Percentiles rank a stretch among this genome's conserved stretches.
These are phyloP conservation scores for Mycena pura DNA, from an alignment of 768 basidiomycete species.

Conservation along the genomic window DNA sequence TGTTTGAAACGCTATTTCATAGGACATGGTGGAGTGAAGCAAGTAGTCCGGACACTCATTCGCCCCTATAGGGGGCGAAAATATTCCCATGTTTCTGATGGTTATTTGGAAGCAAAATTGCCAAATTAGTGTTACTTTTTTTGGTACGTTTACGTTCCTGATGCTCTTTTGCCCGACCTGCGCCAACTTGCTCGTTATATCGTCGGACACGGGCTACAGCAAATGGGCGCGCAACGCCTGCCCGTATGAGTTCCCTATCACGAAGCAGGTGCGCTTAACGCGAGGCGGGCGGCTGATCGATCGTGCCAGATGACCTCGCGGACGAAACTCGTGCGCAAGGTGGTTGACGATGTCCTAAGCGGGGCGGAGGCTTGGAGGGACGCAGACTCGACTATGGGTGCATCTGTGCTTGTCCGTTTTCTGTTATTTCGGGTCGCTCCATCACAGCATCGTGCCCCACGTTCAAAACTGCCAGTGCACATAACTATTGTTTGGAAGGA, in stretches of 20 bases:
- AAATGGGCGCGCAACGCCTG: constrained; percentile 95
- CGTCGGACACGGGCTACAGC: constrained; percentile 79
- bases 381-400: constrained; percentile 88
- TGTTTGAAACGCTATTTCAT: too few species aligned
- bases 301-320: constrained; percentile 94
- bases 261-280: constrained; percentile 76
- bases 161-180: constrained; percentile 98
- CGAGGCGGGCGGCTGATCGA: too few species aligned
- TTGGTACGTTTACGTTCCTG: too few species aligned
- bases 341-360: constrained; percentile 94
- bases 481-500: constrained; percentile 3
- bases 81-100: too few species aligned
- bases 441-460: constrained; percentile 13
- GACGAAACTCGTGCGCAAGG: constrained; percentile 84
- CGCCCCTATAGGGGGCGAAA: too few species aligned
- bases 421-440: background rate
- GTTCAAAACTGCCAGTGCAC: constrained; percentile 13
- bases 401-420: too few species aligned
- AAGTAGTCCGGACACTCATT: too few species aligned
- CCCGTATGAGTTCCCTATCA: constrained; percentile 94
- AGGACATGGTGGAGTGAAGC: too few species aligned
- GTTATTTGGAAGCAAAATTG: too few species aligned
- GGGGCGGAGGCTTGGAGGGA: constrained; percentile 94
- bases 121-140: too few species aligned
- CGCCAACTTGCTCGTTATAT: constrained; percentile 84